These are phyloP conservation scores for Colletotrichum destructivum DNA, from an alignment of 2,329 filamentous ascomycete genomes.

Conservation along the genomic window DNA sequence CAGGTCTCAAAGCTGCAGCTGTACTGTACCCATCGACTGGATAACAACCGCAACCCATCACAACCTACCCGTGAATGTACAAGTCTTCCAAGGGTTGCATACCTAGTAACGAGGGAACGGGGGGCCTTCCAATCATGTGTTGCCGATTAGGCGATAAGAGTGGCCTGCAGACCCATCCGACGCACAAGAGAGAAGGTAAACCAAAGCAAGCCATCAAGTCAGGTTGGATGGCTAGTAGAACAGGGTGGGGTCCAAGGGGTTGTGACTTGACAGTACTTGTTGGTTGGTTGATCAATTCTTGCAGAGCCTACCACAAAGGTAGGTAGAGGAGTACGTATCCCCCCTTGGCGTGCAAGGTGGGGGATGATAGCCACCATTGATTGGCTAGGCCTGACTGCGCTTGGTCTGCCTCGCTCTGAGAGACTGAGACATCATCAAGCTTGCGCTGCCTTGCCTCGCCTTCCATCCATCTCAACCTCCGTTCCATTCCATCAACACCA, in stretches of 20 bases:
- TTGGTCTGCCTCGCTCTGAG: slow-evolving; percentile 24
- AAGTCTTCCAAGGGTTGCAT: slow-evolving; percentile 6
- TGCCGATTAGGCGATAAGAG: slow-evolving; percentile 22
- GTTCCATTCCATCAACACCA: slow-evolving; percentile 14
- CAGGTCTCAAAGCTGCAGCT: slow-evolving; percentile 30
- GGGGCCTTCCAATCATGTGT: slow-evolving; percentile 38
- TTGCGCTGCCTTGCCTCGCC: slow-evolving; percentile 18
- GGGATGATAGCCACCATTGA: slow-evolving; percentile 15
- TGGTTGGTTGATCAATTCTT: not conserved
- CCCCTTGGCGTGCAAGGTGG: not conserved
- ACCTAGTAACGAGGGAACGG: not conserved
- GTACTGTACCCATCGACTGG: slow-evolving; percentile 22
- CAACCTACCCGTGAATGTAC: not conserved
- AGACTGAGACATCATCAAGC: slow-evolving; percentile 40
- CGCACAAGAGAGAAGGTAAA: not conserved
- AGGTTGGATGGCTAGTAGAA: slow-evolving; percentile 3
- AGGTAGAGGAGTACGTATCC: slow-evolving; percentile 2
- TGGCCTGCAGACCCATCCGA: slow-evolving; percentile 8
- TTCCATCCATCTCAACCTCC: slow-evolving; percentile 2
- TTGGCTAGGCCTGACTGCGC: slow-evolving; percentile 32
- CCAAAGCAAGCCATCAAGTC: slow-evolving; percentile 1
- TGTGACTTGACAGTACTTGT: slow-evolving; percentile 1
- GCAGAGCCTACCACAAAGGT: not conserved
- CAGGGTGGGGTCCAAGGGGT: not conserved
- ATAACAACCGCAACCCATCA: not conserved